Evolutionary conservation across 2,329 filamentous ascomycete species (phyloP), one percentile per base, ranked within the genome.

Genomic region (Chaetomium sp.): DNA sequence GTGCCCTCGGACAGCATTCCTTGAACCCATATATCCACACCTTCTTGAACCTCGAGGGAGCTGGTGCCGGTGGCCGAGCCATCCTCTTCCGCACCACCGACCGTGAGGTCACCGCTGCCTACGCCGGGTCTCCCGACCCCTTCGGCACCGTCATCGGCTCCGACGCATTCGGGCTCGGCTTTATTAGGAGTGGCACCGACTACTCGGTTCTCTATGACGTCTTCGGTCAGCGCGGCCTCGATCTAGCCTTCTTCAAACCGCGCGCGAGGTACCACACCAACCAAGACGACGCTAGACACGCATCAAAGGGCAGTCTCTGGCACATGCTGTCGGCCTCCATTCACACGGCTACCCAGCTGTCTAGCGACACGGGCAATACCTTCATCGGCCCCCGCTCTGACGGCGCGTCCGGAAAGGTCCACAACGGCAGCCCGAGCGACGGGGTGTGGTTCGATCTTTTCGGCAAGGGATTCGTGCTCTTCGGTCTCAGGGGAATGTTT

Each of bases 401-500:
- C 60, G 79, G 82, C 7, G 81, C 83, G 63, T 80, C 81, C 58
- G 85, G 83, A 62, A 87, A 88, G 71, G 85, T 90, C 1, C 82
- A 85, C 67, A 90, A 88, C 67, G 90, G 91, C 10, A 81, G 79
- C 42, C 87, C 87, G 5, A 87, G 84, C 19, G 81, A 86, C 65
- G 91, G 88, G 33, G 92, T 98, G 16, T 99, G 93, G 92, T 98
- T 98, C 73, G 95, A 98, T 74, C 78, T 98, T 8, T 94, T 96
- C 69, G 95, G 94, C 51, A 85, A 83, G 62, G 82, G 82, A 1
- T 93, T 97, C 75, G 91, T 90, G 19, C 82, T 96, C 2, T 91
- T 97, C 73, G 84, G 85, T 55, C 82, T 97, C 47, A 86, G 90
- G 68, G 93, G 91, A 8, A 83, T 98, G 64, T 98, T 98, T 77